Conservation (phyloP, 2,329 filamentous ascomycete species). For the Xylariales sp. region DNA sequence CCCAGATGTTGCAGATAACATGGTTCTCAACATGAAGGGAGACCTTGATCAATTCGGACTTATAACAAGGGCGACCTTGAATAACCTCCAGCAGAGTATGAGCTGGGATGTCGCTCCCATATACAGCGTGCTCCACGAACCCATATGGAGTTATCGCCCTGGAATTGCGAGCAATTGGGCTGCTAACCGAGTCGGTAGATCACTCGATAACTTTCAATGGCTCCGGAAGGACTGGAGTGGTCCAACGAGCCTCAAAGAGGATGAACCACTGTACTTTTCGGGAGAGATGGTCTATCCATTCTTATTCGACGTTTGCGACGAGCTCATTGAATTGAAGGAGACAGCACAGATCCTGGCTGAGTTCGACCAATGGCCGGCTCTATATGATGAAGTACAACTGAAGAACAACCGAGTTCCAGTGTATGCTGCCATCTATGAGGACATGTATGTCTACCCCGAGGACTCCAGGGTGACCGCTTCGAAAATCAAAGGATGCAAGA, state of each 20-base stretch:
- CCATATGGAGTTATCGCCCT: slow-evolving; percentile 73
- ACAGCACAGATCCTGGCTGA: slow-evolving; percentile 68
- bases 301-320: slow-evolving; percentile 76
- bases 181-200: slow-evolving; percentile 57
- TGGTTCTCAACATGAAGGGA: slow-evolving; percentile 63
- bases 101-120: slow-evolving; percentile 73
- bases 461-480: slow-evolving; percentile 69
- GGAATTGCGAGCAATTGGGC: slow-evolving; percentile 68
- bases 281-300: slow-evolving; percentile 91
- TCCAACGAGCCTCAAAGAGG: slow-evolving; percentile 27
- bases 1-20: no score
- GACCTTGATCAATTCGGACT: slow-evolving; percentile 76
- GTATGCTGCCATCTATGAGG: slow-evolving; percentile 81
- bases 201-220: slow-evolving; percentile 46
- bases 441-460: slow-evolving; percentile 87
- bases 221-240: slow-evolving; percentile 36
- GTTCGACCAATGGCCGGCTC: slow-evolving; percentile 63
- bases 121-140: slow-evolving; percentile 83
- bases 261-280: slow-evolving; percentile 67
- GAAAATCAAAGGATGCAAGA: slow-evolving; percentile 70
- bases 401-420: slow-evolving; percentile 76
- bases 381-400: slow-evolving; percentile 74
- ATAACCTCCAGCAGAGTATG: slow-evolving; percentile 60
- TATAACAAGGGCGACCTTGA: slow-evolving; percentile 67
- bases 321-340: slow-evolving; percentile 63